Evolutionary conservation across 1,284 basidiomycete species (phyloP).

Genomic region (Retiboletus fuscus): DNA sequence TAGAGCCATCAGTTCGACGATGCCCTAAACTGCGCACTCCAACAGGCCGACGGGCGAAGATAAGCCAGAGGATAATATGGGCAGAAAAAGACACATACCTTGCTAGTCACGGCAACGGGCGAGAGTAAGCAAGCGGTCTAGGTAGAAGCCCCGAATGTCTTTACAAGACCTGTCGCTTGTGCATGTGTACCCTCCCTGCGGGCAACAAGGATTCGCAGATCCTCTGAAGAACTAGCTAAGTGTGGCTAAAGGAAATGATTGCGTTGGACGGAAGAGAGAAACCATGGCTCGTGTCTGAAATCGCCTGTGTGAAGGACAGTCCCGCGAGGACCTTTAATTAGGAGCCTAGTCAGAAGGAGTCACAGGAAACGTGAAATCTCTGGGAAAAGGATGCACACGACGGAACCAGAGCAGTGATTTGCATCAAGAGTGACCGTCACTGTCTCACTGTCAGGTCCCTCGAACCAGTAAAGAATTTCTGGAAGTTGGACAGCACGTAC

Average conservation of each 20-base stretch:
- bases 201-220: slow-evolving; percentile 44
- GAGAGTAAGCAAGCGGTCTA: slow-evolving; percentile 83
- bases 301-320: no score
- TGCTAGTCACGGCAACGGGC: slow-evolving; percentile 73
- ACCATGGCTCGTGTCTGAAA: slow-evolving; percentile 86
- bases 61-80: neutral
- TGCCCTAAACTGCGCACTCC: slow-evolving; percentile 73
- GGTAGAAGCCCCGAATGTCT: slow-evolving; percentile 81
- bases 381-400: slow-evolving; percentile 75
- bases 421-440: slow-evolving; percentile 89
- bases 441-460: slow-evolving; percentile 68
- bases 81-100: slow-evolving; percentile 59
- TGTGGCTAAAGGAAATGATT: slow-evolving; percentile 82
- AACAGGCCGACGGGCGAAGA: slow-evolving; percentile 44
- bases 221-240: slow-evolving; percentile 53
- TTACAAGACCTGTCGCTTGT: slow-evolving; percentile 40
- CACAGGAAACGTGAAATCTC: neutral
- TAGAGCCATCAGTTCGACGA: slow-evolving; percentile 75
- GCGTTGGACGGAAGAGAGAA: slow-evolving; percentile 72
- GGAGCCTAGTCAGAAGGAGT: slow-evolving; percentile 70
- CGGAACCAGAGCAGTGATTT: slow-evolving; percentile 94
- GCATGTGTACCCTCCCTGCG: slow-evolving; percentile 42
- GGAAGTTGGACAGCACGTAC: slow-evolving; percentile 59
- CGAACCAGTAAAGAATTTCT: slow-evolving; percentile 59
- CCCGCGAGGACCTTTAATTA: slow-evolving; percentile 80